These are phyloP conservation scores for Cytospora leucostoma DNA, from an alignment of 2,329 filamentous ascomycete genomes.

Conservation along the genomic window DNA sequence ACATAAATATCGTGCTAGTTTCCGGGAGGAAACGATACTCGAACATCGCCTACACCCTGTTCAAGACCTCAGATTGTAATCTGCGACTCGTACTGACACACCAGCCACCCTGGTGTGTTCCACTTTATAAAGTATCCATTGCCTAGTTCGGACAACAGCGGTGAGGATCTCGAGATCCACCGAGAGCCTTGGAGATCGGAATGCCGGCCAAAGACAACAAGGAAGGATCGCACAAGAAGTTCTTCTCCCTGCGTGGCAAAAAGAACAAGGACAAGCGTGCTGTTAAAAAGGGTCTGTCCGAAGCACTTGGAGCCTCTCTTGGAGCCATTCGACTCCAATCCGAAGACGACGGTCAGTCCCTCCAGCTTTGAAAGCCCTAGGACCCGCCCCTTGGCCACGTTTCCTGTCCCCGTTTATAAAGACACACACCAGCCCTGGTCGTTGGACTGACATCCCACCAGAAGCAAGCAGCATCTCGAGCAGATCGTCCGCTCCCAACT, in stretches of 20 bases:
- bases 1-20: constrained; percentile 24
- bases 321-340: constrained; percentile 25
- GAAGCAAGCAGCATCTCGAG: constrained; percentile 26
- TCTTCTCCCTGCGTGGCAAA: constrained; percentile 28
- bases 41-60: constrained; percentile 17
- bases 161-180: constrained; percentile 27
- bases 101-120: constrained; percentile 24
- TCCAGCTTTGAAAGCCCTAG: background rate
- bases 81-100: constrained; percentile 26
- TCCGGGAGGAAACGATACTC: constrained; percentile 8
- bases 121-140: constrained; percentile 26
- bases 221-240: constrained; percentile 26
- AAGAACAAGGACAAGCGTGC: constrained; percentile 25
- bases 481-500: constrained; percentile 24
- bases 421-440: constrained; percentile 19
- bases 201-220: constrained; percentile 26
- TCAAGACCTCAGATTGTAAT: constrained; percentile 22
- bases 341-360: constrained; percentile 28
- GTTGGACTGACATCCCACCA: constrained; percentile 20
- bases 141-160: constrained; percentile 27
- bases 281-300: constrained; percentile 27
- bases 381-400: constrained; percentile 23
- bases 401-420: constrained; percentile 27
- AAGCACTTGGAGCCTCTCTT: constrained; percentile 26
- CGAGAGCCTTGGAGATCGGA: constrained; percentile 22